Evolutionary conservation across 192 early-diverging fungal genomes (phyloP), one percentile per base, ranked within the genome.

Genomic region (Coemansia sp.): DNA sequence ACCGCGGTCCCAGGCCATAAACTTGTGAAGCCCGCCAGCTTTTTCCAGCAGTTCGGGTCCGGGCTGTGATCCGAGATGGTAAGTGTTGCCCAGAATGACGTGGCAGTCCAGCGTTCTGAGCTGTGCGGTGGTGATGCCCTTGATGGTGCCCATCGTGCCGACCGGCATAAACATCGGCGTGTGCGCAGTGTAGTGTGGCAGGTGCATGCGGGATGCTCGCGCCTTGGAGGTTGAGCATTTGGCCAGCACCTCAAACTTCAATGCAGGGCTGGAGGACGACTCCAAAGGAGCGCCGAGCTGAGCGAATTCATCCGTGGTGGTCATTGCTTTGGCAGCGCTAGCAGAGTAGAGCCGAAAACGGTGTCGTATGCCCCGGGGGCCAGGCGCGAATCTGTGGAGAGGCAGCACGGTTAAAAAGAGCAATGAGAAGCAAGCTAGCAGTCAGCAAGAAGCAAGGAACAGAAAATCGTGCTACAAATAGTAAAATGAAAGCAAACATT

Each of bases 91-190:
- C 21, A 94, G 78, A 70, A 94, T 92, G 59, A 94, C 88, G 59
- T 92, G 90, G 76, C 91, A 92, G 65, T 87, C 85, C 21, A 90
- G 78, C 37, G 83, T 81, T 65, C 87, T 85, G 47, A 94, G 68
- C 67, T 94, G 92, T 38, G 87, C 69, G 22, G 87, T 84, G 12
- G 91, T 91, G 65, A 94, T 73, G 37, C 92, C 92, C 65, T 94
- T 94, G 63, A 94, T 83, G 10, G 90, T 86, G 15, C 89, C 92
- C 82, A 91, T 89, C 10, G 92, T 94, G 8, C 87, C 92, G 27
- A 94, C 92, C 2, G 92, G 92, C 92, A 94, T 94, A 56, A 94
- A 94, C 69, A 91, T 88, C 29, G 92, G 92, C 24, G 89, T 88
- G 57, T 88, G 86, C 23, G 91, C 91, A 6, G 87, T 88, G 57